Conservation (phyloP, 1,139 yeast genomes). For the Eremothecium cymbalariae region DNA sequence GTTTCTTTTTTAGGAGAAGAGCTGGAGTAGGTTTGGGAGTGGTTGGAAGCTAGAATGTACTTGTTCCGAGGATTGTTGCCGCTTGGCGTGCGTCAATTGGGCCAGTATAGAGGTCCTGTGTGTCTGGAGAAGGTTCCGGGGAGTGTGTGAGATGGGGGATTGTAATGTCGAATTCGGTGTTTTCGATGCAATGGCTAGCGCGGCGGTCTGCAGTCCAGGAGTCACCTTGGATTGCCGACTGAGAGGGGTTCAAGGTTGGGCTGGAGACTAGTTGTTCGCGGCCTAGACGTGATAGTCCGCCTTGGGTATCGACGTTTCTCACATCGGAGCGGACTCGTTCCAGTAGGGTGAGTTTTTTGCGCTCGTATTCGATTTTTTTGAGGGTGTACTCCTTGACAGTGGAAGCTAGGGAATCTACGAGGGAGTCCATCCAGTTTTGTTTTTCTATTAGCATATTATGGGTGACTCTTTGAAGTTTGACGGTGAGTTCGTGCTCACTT, state of each 20-base stretch:
- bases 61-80: constrained; percentile 67
- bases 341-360: constrained; percentile 68
- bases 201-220: constrained; percentile 54
- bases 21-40: not conserved
- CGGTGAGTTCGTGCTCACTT: constrained; percentile 62
- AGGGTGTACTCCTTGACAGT: constrained; percentile 55
- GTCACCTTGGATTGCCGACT: constrained; percentile 51
- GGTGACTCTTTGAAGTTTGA: constrained; percentile 74
- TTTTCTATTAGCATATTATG: constrained; percentile 78
- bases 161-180: constrained; percentile 19
- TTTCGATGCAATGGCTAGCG: constrained; percentile 12
- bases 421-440: constrained; percentile 40
- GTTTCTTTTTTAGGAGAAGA: no score
- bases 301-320: constrained; percentile 65
- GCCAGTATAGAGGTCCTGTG: not conserved
- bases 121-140: not conserved
- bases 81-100: constrained; percentile 76
- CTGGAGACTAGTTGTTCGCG: constrained; percentile 51
- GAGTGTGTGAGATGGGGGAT: constrained; percentile 9
- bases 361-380: constrained; percentile 75
- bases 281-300: constrained; percentile 80
- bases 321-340: constrained; percentile 69
- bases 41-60: constrained; percentile 50
- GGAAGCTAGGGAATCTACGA: constrained; percentile 48
- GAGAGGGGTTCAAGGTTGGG: constrained; percentile 28